phyloP scores from a whole-genome alignment of 164 flowering plant species.

The Piper longum region DNA sequence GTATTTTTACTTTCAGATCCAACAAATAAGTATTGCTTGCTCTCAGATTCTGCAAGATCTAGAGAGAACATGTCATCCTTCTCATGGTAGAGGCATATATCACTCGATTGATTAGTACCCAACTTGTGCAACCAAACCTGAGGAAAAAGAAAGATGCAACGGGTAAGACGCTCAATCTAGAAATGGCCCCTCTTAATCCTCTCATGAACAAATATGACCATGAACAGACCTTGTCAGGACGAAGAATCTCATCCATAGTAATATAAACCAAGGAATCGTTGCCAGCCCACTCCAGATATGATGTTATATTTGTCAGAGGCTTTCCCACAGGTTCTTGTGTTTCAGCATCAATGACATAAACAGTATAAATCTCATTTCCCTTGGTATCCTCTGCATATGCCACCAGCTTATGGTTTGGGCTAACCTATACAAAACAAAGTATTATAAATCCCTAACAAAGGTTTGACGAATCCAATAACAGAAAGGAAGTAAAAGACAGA shows the following conservation, averaged over 20 bases:
- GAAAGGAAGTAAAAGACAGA: neutral
- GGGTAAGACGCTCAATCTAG: neutral
- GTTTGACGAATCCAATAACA: constrained; percentile 1
- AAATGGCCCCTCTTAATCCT: neutral
- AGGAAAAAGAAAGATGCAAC: neutral
- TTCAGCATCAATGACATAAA: constrained; percentile 62
- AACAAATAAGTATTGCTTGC: constrained; percentile 69
- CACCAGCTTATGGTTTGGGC: constrained; percentile 72
- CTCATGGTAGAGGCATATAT: constrained; percentile 23
- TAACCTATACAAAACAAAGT: constrained; percentile 30
- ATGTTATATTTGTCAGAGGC: constrained; percentile 46
- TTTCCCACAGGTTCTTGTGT: constrained; percentile 36
- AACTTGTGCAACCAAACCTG: constrained; percentile 24
- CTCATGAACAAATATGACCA: neutral
- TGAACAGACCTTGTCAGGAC: constrained; percentile 68
- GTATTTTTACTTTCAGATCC: constrained; percentile 78
- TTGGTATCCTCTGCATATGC: constrained; percentile 90
- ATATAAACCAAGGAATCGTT: constrained; percentile 59
- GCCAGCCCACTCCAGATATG: constrained; percentile 76
- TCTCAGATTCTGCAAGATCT: constrained; percentile 68
- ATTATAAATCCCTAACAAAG: neutral
- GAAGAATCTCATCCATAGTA: constrained; percentile 79
- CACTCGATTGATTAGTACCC: constrained; percentile 18
- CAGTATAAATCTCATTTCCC: constrained; percentile 81
- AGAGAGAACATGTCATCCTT: constrained; percentile 63